A percentile compares a stretch with the other conserved stretches of the same genome.
phyloP scores from a whole-genome alignment of 2,329 filamentous ascomycete species.

The Colletotrichum tanaceti region DNA sequence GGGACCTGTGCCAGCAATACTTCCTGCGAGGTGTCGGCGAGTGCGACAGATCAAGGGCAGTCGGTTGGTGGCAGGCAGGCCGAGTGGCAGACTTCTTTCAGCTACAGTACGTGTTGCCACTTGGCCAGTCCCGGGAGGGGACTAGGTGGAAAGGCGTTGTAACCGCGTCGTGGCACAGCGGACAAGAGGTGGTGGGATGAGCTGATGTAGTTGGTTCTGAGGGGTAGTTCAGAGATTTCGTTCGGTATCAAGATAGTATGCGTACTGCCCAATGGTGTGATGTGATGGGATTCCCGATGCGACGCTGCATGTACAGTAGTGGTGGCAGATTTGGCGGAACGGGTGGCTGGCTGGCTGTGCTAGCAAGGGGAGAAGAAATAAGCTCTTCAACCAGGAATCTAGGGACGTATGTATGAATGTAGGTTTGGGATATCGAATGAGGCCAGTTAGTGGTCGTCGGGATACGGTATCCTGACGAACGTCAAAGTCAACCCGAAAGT shows the following conservation, averaged over 20 bases:
- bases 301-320: neutral
- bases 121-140: conserved; percentile 28
- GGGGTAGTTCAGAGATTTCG: neutral
- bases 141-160: neutral
- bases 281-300: neutral
- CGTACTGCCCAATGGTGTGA: neutral
- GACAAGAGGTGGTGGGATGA: conserved; percentile 1
- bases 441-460: conserved; percentile 10
- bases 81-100: conserved; percentile 19
- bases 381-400: conserved; percentile 1
- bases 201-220: neutral
- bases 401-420: neutral
- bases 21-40: conserved; percentile 38
- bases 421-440: neutral
- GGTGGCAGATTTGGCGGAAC: neutral
- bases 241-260: neutral
- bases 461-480: conserved; percentile 31
- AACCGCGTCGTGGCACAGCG: conserved; percentile 22
- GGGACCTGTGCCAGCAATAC: conserved; percentile 28
- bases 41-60: conserved; percentile 34
- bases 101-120: conserved; percentile 21
- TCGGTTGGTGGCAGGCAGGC: conserved; percentile 16
- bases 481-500: conserved; percentile 17
- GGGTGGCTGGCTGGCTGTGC: neutral
- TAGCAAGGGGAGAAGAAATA: neutral